phyloP scores from a whole-genome alignment of 257 asterid species.

The Mentha longifolia region DNA sequence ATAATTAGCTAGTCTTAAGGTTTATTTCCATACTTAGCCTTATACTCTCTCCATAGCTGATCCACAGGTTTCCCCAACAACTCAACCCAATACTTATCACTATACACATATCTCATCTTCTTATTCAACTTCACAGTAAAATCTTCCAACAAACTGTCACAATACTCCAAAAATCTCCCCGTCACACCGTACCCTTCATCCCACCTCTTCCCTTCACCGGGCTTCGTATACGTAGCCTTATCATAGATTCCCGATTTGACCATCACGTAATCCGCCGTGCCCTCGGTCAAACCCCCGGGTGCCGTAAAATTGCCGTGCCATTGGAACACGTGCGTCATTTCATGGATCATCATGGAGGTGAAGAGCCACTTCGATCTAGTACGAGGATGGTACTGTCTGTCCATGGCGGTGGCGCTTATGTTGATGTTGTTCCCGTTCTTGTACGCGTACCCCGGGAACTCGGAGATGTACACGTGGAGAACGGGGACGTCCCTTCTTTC shows the following conservation, averaged over 20 bases:
- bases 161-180: conserved; percentile 21
- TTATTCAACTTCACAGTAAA: background rate
- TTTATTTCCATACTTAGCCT: conserved; percentile 36
- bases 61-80: too few species aligned
- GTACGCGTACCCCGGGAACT: background rate
- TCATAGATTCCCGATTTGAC: conserved; percentile 35
- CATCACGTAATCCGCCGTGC: conserved; percentile 56
- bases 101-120: conserved; percentile 1
- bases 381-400: background rate
- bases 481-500: background rate
- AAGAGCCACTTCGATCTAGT: background rate
- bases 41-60: conserved; percentile 52
- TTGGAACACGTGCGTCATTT: conserved; percentile 49
- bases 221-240: conserved; percentile 35
- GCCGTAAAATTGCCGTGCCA: conserved; percentile 48
- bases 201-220: conserved; percentile 49
- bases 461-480: background rate
- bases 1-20: background rate
- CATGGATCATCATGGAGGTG: conserved; percentile 29
- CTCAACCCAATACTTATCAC: conserved; percentile 35
- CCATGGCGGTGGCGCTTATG: background rate
- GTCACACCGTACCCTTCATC: conserved; percentile 53
- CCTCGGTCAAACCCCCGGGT: conserved; percentile 46
- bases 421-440: background rate
- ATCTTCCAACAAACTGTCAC: background rate